These are phyloP conservation scores for Diplodia sapinea DNA, from an alignment of 2,329 filamentous ascomycete genomes.

Conservation along the genomic window DNA sequence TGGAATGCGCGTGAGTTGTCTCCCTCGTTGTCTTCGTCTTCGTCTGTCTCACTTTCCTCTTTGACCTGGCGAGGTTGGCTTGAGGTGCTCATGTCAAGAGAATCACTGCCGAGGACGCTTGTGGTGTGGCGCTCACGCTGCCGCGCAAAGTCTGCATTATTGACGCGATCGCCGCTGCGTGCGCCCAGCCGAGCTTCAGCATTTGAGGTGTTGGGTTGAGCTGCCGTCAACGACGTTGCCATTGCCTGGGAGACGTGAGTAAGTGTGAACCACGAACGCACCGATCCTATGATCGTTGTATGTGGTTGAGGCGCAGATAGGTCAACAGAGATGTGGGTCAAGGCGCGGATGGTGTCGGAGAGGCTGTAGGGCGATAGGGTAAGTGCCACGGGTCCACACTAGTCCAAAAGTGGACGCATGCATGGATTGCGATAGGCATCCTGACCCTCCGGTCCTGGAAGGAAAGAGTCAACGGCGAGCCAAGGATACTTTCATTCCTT, in stretches of 20 bases:
- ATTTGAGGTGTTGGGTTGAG: not conserved
- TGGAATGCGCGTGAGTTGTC: not conserved
- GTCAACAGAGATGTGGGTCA: not conserved
- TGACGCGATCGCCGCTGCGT: no score
- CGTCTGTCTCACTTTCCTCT: not conserved
- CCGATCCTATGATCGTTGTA: not conserved
- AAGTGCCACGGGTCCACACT: not conserved
- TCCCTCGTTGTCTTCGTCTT: not conserved
- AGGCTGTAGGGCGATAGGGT: not conserved
- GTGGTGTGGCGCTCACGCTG: not conserved
- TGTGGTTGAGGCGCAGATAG: not conserved
- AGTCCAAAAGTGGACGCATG: not conserved
- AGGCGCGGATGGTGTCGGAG: not conserved
- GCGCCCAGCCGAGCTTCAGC: not conserved
- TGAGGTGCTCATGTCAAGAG: not conserved
- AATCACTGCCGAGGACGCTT: not conserved
- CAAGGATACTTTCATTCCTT: no score
- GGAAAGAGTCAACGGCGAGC: no score
- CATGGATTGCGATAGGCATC: not conserved
- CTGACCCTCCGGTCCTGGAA: not conserved
- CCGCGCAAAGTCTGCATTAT: not conserved
- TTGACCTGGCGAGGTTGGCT: not conserved
- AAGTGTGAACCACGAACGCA: not conserved
- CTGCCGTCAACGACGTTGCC: not conserved
- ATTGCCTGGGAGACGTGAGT: not conserved